phyloP scores from a whole-genome alignment of 106 monocot genomes.

The Vanilla planifolia region DNA sequence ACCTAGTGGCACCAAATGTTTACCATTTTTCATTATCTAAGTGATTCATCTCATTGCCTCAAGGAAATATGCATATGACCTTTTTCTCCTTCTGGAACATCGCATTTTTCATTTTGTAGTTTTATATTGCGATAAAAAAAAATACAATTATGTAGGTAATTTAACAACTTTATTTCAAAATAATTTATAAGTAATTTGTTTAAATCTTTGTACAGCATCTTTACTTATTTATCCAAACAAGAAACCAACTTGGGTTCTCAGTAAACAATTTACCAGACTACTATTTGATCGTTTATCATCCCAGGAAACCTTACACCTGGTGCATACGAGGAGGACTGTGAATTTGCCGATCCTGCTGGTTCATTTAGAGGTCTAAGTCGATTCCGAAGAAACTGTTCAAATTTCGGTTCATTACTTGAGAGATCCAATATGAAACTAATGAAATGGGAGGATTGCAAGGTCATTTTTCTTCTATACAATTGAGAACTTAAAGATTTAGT shows the following conservation, averaged over 20 bases:
- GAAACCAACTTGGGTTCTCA: neutral
- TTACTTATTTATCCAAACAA: no score
- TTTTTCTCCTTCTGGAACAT: no score
- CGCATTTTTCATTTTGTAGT: no score
- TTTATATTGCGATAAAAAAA: no score
- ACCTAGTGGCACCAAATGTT: no score
- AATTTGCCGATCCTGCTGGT: conserved; percentile 98
- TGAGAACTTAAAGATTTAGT: neutral
- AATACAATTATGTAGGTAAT: no score
- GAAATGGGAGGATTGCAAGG: conserved; percentile 90
- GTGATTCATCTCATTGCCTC: no score
- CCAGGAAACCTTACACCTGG: conserved; percentile 68
- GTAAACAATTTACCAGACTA: neutral
- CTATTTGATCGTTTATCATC: neutral
- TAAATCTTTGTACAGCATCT: no score
- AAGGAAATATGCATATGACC: no score
- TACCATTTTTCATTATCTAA: no score
- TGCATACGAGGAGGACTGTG: conserved; percentile 90
- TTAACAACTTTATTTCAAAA: no score
- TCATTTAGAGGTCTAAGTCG: conserved; percentile 80
- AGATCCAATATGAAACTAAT: conserved; percentile 92
- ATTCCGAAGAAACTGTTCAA: conserved; percentile 83
- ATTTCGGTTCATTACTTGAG: conserved; percentile 79
- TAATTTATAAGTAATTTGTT: no score
- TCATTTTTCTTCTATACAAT: conserved; percentile 10